A percentile compares a stretch with the other conserved stretches of the same genome.
phyloP scores from a whole-genome alignment of 805 yeast genomes.

The Cyberlindnera bimundalis region DNA sequence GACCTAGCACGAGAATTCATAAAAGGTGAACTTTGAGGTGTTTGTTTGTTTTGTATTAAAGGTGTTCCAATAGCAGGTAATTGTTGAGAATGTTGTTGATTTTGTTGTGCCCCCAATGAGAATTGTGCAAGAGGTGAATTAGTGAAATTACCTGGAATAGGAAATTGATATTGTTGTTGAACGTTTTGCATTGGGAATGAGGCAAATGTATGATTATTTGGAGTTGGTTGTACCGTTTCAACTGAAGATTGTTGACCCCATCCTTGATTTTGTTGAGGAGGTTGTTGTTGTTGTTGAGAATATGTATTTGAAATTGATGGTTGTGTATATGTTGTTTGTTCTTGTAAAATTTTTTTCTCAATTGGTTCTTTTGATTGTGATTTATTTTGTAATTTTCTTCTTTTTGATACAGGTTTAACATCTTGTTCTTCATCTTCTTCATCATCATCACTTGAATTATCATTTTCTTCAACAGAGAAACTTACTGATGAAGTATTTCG shows the following conservation, averaged over 20 bases:
- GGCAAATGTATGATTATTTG: conserved; percentile 5
- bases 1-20: conserved; percentile 22
- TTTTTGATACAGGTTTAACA: conserved; percentile 6
- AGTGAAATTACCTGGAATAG: conserved; percentile 7
- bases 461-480: conserved; percentile 17
- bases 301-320: neutral
- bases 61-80: conserved; percentile 8
- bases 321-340: neutral
- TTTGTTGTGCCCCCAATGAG: neutral
- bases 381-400: conserved; percentile 4
- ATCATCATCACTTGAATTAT: conserved; percentile 16
- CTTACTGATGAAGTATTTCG: conserved; percentile 16
- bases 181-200: conserved; percentile 3
- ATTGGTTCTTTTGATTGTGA: neutral
- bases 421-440: conserved; percentile 14
- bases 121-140: neutral
- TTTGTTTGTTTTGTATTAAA: conserved; percentile 1
- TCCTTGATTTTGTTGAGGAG: conserved; percentile 2
- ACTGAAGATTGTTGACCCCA: conserved; percentile 13
- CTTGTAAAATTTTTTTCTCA: neutral
- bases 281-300: conserved; percentile 6
- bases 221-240: conserved; percentile 10
- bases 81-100: conserved; percentile 6
- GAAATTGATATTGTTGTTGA: conserved; percentile 10
- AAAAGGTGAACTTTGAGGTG: conserved; percentile 10